Base-by-base conservation (phyloP, 495 filamentous ascomycete genomes). In the Penicillium argentinense region DNA sequence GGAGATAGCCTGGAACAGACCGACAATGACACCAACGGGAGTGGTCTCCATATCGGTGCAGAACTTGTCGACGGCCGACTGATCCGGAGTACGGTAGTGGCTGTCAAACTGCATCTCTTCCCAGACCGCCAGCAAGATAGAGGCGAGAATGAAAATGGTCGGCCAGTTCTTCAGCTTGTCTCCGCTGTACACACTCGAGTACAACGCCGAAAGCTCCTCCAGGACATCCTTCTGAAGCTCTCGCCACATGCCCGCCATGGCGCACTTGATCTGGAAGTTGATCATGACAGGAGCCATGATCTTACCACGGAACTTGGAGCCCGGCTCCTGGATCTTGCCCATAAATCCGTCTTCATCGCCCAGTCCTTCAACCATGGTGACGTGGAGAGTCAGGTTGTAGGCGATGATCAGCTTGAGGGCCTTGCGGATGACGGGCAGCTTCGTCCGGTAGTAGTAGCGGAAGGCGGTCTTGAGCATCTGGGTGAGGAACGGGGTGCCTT, bases 101-200 rank as follows among this genome's bases (percentile, higher is more conserved):
- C 85, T 90, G 66, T 96, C 91, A 65, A 96, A 96, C 64, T 96
- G 91, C 81, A 96, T 96, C 74, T 95, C 85, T 66, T 96, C 91
- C 91, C 91, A 96, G 7, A 96, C 88, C 23, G 87, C 88, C 39
- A 96, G 75, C 9, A 96, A 78, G 47, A 96, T 89, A 5, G 87
- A 89, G 21, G 89, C 90, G 27, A 95, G 77, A 74, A 96, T 89
- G 76, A 96, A 96, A 64, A 96, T 96, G 6, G 90, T 96, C 5
- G 91, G 91, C 91, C 91, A 96, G 73, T 95, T 91, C 81, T 93
- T 96, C 26, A 95, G 75, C 59, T 91, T 89, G 54, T 96, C 91
- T 45, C 90, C 89, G 49, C 84, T 89, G 76, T 96, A 96, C 22
- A 96, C 90, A 56, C 88, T 91, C 9, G 87, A 92, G 73, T 95